Evolutionary conservation across 169 alveolate species (phyloP), one percentile per base, ranked within the genome.

Genomic region (Plasmodium gallinaceum): DNA sequence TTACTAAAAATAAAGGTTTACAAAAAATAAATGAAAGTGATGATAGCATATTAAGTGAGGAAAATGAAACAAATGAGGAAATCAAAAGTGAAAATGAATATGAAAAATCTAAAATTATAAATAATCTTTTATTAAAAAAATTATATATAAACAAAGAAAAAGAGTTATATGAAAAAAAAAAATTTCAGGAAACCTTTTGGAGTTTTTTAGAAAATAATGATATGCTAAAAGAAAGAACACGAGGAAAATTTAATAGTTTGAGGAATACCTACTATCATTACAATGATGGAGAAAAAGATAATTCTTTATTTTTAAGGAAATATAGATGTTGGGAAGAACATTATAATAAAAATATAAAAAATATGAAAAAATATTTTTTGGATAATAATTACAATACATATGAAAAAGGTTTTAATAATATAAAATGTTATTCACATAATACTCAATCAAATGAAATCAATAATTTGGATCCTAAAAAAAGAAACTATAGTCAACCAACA

Each of bases 81-180:
- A 60, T 7, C 10, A 18, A 66, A 14, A 7, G 7, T 14, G 22
- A 66, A 20, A 12, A 24, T 6, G 64, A 46, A 48, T n/a, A 22
- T 14, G 76, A 65, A 9, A 78, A 78, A 58, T 68, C 73, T 12
- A 45, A 65, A 24, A 78, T 78, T 58, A 51, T 70, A 39, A 78
- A 78, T 10, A 60, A 78, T 4, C 43, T 64, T 7, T 70, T 78
- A 3, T 52, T 65, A n/a, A 65, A 65, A 64, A 78, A 65, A 39
- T 48, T 78, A 43, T 48, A 65, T 43, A 65, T 65, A 64, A 43
- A 64, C 16, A 65, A 65, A 18, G 46, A 78, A 52, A 78, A 57
- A 22, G 22, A 48, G 7, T 8, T 78, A 22, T 45, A 78, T n/a
- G 76, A 78, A 64, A 52, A 65, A 57, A 26, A 22, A 16, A 64